These are phyloP conservation scores for Purpureocillium lavendulum DNA, from an alignment of 2,329 filamentous ascomycete genomes.

Conservation along the genomic window DNA sequence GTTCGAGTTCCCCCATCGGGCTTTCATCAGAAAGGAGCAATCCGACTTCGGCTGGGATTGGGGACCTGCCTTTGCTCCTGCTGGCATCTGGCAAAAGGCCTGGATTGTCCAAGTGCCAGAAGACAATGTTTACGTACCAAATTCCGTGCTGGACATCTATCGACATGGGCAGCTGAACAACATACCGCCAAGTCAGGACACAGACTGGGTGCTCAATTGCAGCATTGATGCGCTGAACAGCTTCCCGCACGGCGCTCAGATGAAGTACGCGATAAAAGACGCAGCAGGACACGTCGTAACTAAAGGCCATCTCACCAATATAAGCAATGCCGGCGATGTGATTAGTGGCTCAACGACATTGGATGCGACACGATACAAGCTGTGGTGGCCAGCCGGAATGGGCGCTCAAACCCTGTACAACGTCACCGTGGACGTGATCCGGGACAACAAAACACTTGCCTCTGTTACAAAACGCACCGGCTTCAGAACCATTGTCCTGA, in stretches of 20 bases:
- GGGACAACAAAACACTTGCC: conserved; percentile 19
- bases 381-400: conserved; percentile 54
- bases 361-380: conserved; percentile 32
- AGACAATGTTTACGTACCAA: conserved; percentile 19
- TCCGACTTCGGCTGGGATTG: conserved; percentile 59
- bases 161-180: conserved; percentile 50
- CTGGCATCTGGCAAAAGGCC: conserved; percentile 54
- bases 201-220: conserved; percentile 52
- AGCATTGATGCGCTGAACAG: conserved; percentile 48
- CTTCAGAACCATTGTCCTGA: conserved; percentile 54
- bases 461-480: conserved; percentile 44
- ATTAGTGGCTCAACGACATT: conserved; percentile 41
- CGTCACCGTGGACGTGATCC: conserved; percentile 38
- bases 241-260: conserved; percentile 29
- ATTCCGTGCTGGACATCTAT: conserved; percentile 50
- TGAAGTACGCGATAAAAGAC: conserved; percentile 40
- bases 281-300: conserved; percentile 26
- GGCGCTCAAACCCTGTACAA: conserved; percentile 51
- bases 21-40: conserved; percentile 47
- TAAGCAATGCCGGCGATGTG: conserved; percentile 29
- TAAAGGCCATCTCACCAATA: conserved; percentile 13
- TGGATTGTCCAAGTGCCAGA: conserved; percentile 41
- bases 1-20: conserved; percentile 12
- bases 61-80: conserved; percentile 52
- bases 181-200: conserved; percentile 44